phyloP scores from a whole-genome alignment of 2,329 filamentous ascomycete genomes.

The Davidsoniella virescens region DNA sequence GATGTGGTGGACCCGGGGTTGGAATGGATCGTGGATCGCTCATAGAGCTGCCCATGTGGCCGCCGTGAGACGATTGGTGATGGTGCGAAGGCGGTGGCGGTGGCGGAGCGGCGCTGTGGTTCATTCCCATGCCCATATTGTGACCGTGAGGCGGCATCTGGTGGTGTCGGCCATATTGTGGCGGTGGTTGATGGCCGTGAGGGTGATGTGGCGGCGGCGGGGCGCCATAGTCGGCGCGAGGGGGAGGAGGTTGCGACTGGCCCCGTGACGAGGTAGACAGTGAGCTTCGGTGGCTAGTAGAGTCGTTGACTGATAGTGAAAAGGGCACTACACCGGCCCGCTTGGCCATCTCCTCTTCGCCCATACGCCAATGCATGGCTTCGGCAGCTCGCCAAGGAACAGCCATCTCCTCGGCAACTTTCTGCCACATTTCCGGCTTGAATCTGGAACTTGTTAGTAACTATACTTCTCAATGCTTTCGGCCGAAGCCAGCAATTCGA shows the following conservation, averaged over 20 bases:
- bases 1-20: conserved; percentile 17
- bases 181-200: conserved; percentile 18
- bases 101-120: conserved; percentile 9
- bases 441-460: conserved; percentile 42
- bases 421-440: conserved; percentile 95
- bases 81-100: conserved; percentile 17
- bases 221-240: conserved; percentile 15
- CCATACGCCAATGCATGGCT: conserved; percentile 96
- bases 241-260: conserved; percentile 21
- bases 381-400: conserved; percentile 92
- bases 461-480: not conserved
- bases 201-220: conserved; percentile 6
- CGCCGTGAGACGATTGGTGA: conserved; percentile 21
- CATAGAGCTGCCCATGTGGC: conserved; percentile 37
- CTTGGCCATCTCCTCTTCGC: conserved; percentile 83
- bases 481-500: not conserved
- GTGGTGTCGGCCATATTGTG: conserved; percentile 27
- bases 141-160: conserved; percentile 16
- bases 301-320: conserved; percentile 40
- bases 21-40: conserved; percentile 29
- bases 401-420: conserved; percentile 85
- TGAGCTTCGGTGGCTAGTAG: conserved; percentile 21
- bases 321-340: conserved; percentile 84
- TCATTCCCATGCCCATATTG: conserved; percentile 15
- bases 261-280: conserved; percentile 21